A percentile compares a stretch with the other conserved stretches of the same genome.
Evolutionary conservation across 2,329 filamentous ascomycete species (phyloP).

Genomic region (Fusarium azukiicola): DNA sequence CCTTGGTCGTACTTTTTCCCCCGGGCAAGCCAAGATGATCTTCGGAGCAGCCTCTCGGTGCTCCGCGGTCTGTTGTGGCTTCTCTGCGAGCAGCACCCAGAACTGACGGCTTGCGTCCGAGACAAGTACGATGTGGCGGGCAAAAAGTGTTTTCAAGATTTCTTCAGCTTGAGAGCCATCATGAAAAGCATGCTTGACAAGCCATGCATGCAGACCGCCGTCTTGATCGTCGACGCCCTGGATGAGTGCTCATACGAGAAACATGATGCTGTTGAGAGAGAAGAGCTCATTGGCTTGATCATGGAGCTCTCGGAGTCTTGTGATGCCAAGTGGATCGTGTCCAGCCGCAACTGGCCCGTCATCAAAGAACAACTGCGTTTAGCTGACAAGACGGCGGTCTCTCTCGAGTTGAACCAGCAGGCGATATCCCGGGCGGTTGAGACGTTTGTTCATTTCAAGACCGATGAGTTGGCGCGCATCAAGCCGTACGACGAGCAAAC

Average conservation of each 20-base stretch:
- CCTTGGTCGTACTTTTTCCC: too few species aligned
- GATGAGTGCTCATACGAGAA: slow-evolving; percentile 64
- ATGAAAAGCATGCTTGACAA: slow-evolving; percentile 62
- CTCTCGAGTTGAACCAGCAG: slow-evolving; percentile 64
- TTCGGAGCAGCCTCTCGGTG: slow-evolving; percentile 65
- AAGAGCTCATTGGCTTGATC: slow-evolving; percentile 58
- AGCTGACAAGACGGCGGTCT: slow-evolving; percentile 62
- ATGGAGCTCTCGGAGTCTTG: slow-evolving; percentile 9
- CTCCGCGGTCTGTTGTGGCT: slow-evolving; percentile 68
- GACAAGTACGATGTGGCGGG: slow-evolving; percentile 60
- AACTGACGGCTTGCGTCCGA: slow-evolving; percentile 60
- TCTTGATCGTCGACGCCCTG: slow-evolving; percentile 70
- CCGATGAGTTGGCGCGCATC: slow-evolving; percentile 52
- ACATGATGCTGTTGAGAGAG: slow-evolving; percentile 18
- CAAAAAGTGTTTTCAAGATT: slow-evolving; percentile 62
- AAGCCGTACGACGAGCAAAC: slow-evolving; percentile 38
- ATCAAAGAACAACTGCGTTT: slow-evolving; percentile 60
- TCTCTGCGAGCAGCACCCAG: slow-evolving; percentile 60
- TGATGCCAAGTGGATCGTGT: slow-evolving; percentile 65
- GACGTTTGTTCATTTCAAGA: slow-evolving; percentile 60
- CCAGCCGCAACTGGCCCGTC: slow-evolving; percentile 61
- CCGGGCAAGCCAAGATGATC: slow-evolving; percentile 57
- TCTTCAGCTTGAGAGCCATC: slow-evolving; percentile 63
- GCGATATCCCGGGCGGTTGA: slow-evolving; percentile 59
- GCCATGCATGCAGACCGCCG: slow-evolving; percentile 33